These are phyloP conservation scores for Rhodotorula sp. DNA, from an alignment of 1,284 basidiomycete species.

Conservation along the genomic window DNA sequence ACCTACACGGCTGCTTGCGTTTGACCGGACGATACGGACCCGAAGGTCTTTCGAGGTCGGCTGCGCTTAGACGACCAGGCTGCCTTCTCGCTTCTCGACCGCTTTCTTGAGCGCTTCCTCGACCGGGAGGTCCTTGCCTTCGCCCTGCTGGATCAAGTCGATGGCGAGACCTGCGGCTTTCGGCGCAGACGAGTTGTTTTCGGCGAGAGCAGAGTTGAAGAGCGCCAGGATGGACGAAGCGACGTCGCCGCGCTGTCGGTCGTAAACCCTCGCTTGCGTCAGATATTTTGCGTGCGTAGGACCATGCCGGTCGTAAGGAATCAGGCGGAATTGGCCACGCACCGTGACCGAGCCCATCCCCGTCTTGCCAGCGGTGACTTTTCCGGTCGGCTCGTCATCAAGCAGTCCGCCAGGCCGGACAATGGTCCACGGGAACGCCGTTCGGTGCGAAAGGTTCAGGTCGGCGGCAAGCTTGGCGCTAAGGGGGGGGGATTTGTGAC, in stretches of 20 bases:
- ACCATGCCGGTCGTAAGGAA: neutral
- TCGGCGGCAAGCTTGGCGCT: slow-evolving; percentile 69
- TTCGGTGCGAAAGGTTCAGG: slow-evolving; percentile 61
- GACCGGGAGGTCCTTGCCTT: slow-evolving; percentile 53
- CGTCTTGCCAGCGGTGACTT: slow-evolving; percentile 59
- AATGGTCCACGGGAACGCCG: slow-evolving; percentile 66
- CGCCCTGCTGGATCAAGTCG: slow-evolving; percentile 62
- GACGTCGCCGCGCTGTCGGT: slow-evolving; percentile 62
- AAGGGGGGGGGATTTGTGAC: slow-evolving; percentile 26
- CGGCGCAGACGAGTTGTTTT: slow-evolving; percentile 32
- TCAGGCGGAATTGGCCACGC: neutral
- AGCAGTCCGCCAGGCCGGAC: slow-evolving; percentile 64
- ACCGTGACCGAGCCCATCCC: slow-evolving; percentile 26
- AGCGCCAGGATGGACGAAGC: slow-evolving; percentile 59
- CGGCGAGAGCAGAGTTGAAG: slow-evolving; percentile 54
- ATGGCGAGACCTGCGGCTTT: slow-evolving; percentile 61
- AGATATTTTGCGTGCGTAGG: neutral
- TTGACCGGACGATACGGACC: no score
- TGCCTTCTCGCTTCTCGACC: slow-evolving; percentile 57
- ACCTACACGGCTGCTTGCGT: no score
- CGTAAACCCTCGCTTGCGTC: neutral
- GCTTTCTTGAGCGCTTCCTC: slow-evolving; percentile 56
- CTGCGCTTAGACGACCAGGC: slow-evolving; percentile 39
- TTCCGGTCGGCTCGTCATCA: slow-evolving; percentile 59
- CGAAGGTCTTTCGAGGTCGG: no score